phyloP scores from a whole-genome alignment of 192 early-diverging fungal genomes.

The Coemansia sp. region DNA sequence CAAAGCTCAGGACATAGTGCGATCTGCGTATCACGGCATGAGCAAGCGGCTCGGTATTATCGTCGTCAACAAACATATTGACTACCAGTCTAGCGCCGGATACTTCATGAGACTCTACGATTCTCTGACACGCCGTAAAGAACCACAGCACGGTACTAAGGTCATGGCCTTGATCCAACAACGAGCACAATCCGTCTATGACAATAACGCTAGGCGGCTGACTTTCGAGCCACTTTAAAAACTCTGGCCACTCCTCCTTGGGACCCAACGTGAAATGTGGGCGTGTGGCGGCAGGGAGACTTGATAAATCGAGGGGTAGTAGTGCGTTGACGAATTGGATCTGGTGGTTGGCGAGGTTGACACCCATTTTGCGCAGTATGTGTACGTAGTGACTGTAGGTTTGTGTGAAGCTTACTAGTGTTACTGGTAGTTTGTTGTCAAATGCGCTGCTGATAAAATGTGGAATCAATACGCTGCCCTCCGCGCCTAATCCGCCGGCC shows the following conservation, averaged over 20 bases:
- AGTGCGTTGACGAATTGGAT: slow-evolving; percentile 40
- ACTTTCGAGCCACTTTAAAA: slow-evolving; percentile 20
- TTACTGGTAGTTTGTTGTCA: background rate
- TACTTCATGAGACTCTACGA: slow-evolving; percentile 14
- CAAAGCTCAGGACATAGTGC: slow-evolving; percentile 38
- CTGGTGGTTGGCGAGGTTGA: slow-evolving; percentile 14
- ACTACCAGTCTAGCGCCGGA: too few relatives aligned
- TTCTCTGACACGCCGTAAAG: slow-evolving; percentile 24
- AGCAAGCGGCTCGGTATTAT: slow-evolving; percentile 15
- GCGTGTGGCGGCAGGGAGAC: slow-evolving; percentile 14
- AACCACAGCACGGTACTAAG: slow-evolving; percentile 14
- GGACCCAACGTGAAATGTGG: slow-evolving; percentile 24
- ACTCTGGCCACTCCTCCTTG: slow-evolving; percentile 19
- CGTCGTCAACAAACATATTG: slow-evolving; percentile 38
- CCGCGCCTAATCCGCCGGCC: slow-evolving; percentile 16
- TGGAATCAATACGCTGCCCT: slow-evolving; percentile 22
- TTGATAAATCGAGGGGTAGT: background rate
- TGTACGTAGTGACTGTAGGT: slow-evolving; percentile 51
- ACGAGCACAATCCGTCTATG: slow-evolving; percentile 34
- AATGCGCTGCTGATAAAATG: slow-evolving; percentile 21
- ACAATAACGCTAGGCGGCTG: slow-evolving; percentile 20
- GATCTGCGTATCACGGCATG: slow-evolving; percentile 21
- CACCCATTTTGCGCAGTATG: slow-evolving; percentile 50
- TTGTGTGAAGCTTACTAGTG: slow-evolving; percentile 34
- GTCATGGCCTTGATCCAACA: slow-evolving; percentile 25